These are phyloP conservation scores for Apiotrichum porosum DNA, from an alignment of 1,284 basidiomycete genomes.

Conservation along the genomic window DNA sequence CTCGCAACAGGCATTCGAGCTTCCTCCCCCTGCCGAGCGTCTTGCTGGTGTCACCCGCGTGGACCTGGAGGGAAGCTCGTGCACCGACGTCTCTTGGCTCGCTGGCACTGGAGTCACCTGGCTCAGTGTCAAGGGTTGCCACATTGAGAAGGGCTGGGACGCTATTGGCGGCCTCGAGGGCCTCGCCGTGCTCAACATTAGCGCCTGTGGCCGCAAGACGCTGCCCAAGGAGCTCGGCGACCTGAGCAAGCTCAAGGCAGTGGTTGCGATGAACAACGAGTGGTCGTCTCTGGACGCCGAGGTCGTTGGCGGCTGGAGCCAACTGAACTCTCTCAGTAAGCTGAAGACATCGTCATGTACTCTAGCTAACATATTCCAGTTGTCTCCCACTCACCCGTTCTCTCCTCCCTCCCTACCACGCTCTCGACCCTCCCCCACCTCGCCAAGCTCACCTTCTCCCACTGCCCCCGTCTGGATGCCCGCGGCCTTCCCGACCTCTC, in stretches of 20 bases:
- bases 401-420: conserved; percentile 24
- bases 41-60: conserved; percentile 32
- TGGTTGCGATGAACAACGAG: conserved; percentile 43
- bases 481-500: conserved; percentile 37
- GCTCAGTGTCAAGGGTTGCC: conserved; percentile 38
- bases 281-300: conserved; percentile 32
- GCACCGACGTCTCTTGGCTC: conserved; percentile 36
- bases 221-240: conserved; percentile 23
- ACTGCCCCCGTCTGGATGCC: conserved; percentile 36
- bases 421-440: conserved; percentile 30
- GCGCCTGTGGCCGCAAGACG: conserved; percentile 25
- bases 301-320: conserved; percentile 31
- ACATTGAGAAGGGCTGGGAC: conserved; percentile 36
- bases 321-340: conserved; percentile 45
- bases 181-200: conserved; percentile 41
- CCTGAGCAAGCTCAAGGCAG: conserved; percentile 38
- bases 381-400: conserved; percentile 41
- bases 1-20: conserved; percentile 23
- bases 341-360: neutral
- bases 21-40: conserved; percentile 30
- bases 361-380: conserved; percentile 26
- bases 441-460: conserved; percentile 43
- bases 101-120: conserved; percentile 32
- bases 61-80: conserved; percentile 36
- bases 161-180: conserved; percentile 30